Evolutionary conservation across 2,329 filamentous ascomycete species (phyloP).

Genomic region (Cryphonectria carpinicola): DNA sequence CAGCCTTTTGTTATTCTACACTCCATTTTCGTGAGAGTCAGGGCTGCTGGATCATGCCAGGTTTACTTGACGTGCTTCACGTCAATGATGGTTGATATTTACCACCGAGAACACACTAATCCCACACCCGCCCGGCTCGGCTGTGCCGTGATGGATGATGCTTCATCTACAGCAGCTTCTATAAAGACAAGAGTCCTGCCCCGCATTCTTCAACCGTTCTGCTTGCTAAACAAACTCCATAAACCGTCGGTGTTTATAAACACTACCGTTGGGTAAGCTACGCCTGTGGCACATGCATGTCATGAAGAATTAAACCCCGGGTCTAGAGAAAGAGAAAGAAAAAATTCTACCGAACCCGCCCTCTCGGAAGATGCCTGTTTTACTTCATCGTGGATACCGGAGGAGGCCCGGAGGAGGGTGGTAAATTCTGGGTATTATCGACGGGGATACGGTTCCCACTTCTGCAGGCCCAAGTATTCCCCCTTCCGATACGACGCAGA

Average conservation of each 20-base stretch:
- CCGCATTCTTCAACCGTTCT: not conserved
- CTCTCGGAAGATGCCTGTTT: not conserved
- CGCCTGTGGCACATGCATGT: not conserved
- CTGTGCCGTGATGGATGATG: not conserved
- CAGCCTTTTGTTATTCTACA: not conserved
- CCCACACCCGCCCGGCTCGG: too few species aligned
- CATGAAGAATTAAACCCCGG: not conserved
- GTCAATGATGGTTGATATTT: not conserved
- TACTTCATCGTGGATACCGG: not conserved
- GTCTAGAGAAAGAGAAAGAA: not conserved
- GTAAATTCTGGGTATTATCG: not conserved
- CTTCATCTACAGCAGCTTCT: not conserved
- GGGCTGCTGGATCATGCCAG: too few species aligned
- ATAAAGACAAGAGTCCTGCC: not conserved
- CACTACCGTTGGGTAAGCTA: not conserved
- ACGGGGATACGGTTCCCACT: constrained; percentile 1
- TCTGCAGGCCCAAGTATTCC: not conserved
- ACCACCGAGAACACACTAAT: not conserved
- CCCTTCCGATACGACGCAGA: not conserved
- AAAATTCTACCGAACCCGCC: not conserved
- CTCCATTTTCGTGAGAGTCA: not conserved
- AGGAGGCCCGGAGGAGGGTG: not conserved
- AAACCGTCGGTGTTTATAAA: not conserved
- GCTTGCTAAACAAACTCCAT: not conserved
- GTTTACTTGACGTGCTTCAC: not conserved